phyloP scores from a whole-genome alignment of 2,329 filamentous ascomycete species.

The Exophiala oligosperma region DNA sequence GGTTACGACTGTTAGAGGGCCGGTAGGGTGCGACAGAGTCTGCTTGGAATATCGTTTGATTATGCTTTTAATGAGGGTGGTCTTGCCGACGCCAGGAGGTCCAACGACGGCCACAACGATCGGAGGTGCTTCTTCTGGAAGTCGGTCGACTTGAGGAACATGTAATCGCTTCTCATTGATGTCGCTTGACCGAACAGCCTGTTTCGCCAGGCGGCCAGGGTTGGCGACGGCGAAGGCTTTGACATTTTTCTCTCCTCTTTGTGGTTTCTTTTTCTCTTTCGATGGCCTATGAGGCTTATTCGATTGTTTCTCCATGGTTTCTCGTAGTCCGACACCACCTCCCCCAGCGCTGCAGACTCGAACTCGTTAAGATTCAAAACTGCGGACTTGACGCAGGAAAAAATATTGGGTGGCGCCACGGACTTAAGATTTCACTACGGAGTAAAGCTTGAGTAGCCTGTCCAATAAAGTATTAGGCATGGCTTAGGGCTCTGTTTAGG shows the following conservation, averaged over 20 bases:
- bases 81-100: constrained; percentile 93
- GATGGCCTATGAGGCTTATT: constrained; percentile 83
- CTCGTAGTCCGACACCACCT: constrained; percentile 8
- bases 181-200: constrained; percentile 58
- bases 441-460: not conserved
- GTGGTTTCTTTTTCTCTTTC: constrained; percentile 82
- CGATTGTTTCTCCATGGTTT: constrained; percentile 72
- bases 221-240: constrained; percentile 87
- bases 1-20: constrained; percentile 92
- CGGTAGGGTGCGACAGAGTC: constrained; percentile 82
- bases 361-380: constrained; percentile 1
- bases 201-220: constrained; percentile 75
- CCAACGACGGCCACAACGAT: constrained; percentile 92
- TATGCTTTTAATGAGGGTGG: constrained; percentile 90
- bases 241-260: constrained; percentile 72
- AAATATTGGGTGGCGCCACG: constrained; percentile 8
- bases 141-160: constrained; percentile 91
- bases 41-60: constrained; percentile 96
- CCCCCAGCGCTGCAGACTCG: constrained; percentile 6
- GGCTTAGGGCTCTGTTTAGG: not conserved
- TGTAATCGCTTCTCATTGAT: constrained; percentile 87
- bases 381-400: constrained; percentile 2
- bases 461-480: not conserved
- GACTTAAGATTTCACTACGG: not conserved
- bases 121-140: constrained; percentile 93